These are phyloP conservation scores for Withania somnifera DNA, from an alignment of 305 asterid genomes.

Conservation along the genomic window DNA sequence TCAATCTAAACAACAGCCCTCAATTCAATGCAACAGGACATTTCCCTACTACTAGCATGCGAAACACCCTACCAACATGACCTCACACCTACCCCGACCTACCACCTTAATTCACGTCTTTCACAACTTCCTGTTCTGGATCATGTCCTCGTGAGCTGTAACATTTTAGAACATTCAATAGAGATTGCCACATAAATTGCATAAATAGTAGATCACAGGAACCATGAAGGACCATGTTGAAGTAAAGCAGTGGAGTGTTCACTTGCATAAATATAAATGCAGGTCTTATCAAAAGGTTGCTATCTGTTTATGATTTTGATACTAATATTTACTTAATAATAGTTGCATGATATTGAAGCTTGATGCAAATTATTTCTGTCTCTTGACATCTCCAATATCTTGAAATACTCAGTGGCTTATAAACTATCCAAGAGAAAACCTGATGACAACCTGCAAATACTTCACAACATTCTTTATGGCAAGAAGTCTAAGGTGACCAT, in stretches of 20 bases:
- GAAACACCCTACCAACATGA: no score
- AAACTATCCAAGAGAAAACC: conserved; percentile 89
- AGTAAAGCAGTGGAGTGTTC: not conserved
- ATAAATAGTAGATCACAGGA: not conserved
- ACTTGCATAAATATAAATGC: not conserved
- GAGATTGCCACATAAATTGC: not conserved
- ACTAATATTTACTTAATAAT: not conserved
- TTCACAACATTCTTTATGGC: conserved; percentile 78
- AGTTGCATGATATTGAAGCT: not conserved
- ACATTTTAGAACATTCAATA: not conserved
- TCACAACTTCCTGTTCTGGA: no score
- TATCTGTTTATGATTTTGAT: not conserved
- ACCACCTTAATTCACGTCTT: no score
- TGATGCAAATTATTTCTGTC: not conserved
- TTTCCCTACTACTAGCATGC: no score
- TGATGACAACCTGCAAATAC: conserved; percentile 80
- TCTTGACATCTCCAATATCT: not conserved
- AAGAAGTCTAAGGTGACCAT: conserved; percentile 61
- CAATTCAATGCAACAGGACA: no score
- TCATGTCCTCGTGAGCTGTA: no score
- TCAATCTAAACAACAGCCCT: no score
- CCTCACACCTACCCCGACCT: no score
- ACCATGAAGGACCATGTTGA: not conserved
- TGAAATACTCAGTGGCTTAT: conserved; percentile 64
- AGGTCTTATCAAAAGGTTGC: not conserved